Evolutionary conservation across 2,329 filamentous ascomycete species (phyloP).

Genomic region (Graphilbum ipis-grandicollis): DNA sequence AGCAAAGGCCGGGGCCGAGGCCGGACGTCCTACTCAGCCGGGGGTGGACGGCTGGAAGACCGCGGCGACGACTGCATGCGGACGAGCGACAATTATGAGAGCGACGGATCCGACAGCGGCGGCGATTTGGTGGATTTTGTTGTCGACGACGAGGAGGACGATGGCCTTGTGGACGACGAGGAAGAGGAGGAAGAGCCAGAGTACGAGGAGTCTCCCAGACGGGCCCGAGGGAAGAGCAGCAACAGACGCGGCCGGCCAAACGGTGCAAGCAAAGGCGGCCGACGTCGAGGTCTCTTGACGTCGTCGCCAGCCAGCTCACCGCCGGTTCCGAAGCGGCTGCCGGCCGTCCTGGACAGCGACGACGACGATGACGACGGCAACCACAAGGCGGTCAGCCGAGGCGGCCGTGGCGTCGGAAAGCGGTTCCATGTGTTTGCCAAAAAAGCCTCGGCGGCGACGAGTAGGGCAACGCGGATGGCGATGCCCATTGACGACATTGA

Average conservation of each 20-base stretch:
- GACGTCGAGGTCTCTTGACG: neutral
- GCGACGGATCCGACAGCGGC: constrained; percentile 29
- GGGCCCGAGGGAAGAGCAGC: neutral
- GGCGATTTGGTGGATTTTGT: constrained; percentile 39
- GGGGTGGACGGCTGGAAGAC: constrained; percentile 22
- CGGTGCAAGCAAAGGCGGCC: neutral
- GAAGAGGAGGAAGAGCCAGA: neutral
- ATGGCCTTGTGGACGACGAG: constrained; percentile 1
- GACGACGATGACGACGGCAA: constrained; percentile 3
- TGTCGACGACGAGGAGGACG: constrained; percentile 26
- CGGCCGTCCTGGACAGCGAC: constrained; percentile 4
- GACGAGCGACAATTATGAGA: constrained; percentile 28
- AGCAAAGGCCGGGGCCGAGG: no score
- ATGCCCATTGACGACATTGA: constrained; percentile 1
- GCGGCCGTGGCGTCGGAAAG: no score
- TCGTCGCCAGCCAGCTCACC: neutral
- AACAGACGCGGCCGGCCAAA: neutral
- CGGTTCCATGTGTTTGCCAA: no score
- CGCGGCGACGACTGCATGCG: constrained; percentile 33
- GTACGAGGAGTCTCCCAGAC: neutral
- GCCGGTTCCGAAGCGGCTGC: no score
- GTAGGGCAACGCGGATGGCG: constrained; percentile 2
- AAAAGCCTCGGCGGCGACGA: no score
- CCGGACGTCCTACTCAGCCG: constrained; percentile 15
- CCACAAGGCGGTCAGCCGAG: neutral